A percentile compares a stretch with the other conserved stretches of the same genome.
phyloP scores from a whole-genome alignment of 148 eudicot species.

The Pouteria glomerata region DNA sequence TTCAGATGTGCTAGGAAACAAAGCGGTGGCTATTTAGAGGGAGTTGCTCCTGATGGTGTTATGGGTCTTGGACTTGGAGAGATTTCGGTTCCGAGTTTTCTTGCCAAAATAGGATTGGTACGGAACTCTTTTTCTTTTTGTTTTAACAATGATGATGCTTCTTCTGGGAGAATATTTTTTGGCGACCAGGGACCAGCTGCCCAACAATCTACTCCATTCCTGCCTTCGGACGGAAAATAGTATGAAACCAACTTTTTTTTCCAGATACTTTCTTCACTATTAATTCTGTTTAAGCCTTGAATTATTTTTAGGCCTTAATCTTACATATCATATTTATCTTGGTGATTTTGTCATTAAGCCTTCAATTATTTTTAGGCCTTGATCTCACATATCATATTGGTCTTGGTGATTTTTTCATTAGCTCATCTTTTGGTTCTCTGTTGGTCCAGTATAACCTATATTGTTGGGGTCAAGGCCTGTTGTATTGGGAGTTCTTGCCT shows the following conservation, averaged over 20 bases:
- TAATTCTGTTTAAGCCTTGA: background rate
- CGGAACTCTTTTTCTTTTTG: slow-evolving; percentile 81
- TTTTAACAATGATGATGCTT: slow-evolving; percentile 59
- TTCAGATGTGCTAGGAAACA: slow-evolving; percentile 89
- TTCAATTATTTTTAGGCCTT: too few relatives aligned
- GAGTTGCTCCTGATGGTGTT: slow-evolving; percentile 94
- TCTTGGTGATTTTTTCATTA: too few relatives aligned
- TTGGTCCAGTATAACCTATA: slow-evolving; percentile 57
- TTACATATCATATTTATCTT: background rate
- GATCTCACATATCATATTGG: too few relatives aligned
- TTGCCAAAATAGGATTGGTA: slow-evolving; percentile 76
- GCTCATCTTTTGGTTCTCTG: slow-evolving; percentile 10
- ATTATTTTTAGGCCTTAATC: background rate
- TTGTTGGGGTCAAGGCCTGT: slow-evolving; percentile 65
- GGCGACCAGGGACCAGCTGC: slow-evolving; percentile 73
- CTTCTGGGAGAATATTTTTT: slow-evolving; percentile 77
- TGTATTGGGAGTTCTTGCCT: slow-evolving; percentile 76
- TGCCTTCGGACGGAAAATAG: slow-evolving; percentile 63
- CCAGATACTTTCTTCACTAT: slow-evolving; percentile 5
- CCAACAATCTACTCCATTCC: slow-evolving; percentile 65
- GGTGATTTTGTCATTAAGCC: background rate
- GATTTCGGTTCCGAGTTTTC: slow-evolving; percentile 73
- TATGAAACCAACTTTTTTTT: slow-evolving; percentile 20
- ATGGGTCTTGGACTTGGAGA: slow-evolving; percentile 88
- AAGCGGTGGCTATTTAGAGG: slow-evolving; percentile 81